Conservation (phyloP, 495 filamentous ascomycete genomes). For the Neurospora tetrasperma region DNA sequence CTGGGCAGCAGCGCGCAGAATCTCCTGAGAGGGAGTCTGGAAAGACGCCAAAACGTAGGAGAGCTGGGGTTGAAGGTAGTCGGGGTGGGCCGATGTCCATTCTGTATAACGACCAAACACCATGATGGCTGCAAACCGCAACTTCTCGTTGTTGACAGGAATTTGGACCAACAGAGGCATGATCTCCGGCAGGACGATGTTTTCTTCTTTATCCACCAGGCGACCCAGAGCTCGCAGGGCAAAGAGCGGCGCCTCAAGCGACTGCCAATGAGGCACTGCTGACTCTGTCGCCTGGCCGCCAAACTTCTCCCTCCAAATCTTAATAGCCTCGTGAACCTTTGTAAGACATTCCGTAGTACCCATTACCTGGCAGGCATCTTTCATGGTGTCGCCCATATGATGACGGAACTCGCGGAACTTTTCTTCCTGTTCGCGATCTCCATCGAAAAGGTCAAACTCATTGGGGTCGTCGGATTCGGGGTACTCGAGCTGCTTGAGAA, state of each 20-base stretch:
- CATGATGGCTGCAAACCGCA: constrained; percentile 95
- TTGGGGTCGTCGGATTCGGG: constrained; percentile 63
- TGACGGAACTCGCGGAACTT: constrained; percentile 96
- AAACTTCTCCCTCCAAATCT: constrained; percentile 77
- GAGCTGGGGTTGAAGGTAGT: constrained; percentile 82
- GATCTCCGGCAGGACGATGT: constrained; percentile 71
- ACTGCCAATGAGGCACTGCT: constrained; percentile 94
- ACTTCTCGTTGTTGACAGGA: constrained; percentile 90
- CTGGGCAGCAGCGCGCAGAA: constrained; percentile 82
- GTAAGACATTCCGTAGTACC: constrained; percentile 79
- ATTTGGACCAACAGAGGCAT: constrained; percentile 90
- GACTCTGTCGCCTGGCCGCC: constrained; percentile 58
- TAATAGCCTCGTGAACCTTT: constrained; percentile 75
- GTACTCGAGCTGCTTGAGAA: constrained; percentile 86
- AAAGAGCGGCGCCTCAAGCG: constrained; percentile 90
- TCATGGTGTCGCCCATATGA: constrained; percentile 94
- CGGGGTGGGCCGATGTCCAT: constrained; percentile 90
- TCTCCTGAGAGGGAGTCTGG: constrained; percentile 71
- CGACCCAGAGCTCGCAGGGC: constrained; percentile 93
- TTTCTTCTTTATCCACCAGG: constrained; percentile 88
- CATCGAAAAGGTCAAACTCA: constrained; percentile 81
- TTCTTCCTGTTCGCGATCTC: constrained; percentile 91
- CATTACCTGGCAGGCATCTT: constrained; percentile 94
- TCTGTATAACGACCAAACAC: constrained; percentile 92
- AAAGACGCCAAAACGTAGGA: constrained; percentile 92